Evolutionary conservation across 2,329 filamentous ascomycete genomes (phyloP).

Genomic region (Cladobotryum mycophilum): DNA sequence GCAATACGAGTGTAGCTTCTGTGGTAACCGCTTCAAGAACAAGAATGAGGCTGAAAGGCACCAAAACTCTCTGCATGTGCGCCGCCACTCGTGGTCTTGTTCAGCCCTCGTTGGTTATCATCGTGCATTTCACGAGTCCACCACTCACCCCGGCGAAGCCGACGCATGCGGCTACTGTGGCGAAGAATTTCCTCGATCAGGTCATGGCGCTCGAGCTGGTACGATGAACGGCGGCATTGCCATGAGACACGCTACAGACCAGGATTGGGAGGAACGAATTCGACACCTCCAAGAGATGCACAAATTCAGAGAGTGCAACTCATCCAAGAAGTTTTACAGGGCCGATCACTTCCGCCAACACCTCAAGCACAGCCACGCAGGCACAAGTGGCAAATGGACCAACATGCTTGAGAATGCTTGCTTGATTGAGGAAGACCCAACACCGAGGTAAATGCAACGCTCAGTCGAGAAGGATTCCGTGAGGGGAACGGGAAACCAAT

Average conservation of each 20-base stretch:
- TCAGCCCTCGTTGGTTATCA: conserved; percentile 73
- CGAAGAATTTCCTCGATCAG: conserved; percentile 67
- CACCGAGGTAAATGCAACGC: conserved; percentile 21
- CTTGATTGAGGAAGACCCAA: conserved; percentile 75
- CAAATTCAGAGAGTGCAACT: conserved; percentile 97
- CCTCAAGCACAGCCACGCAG: conserved; percentile 93
- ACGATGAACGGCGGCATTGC: conserved; percentile 29
- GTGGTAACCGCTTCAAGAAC: conserved; percentile 95
- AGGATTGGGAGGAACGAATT: conserved; percentile 82
- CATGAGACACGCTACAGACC: conserved; percentile 55
- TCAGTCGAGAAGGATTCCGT: neutral
- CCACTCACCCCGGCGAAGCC: conserved; percentile 55
- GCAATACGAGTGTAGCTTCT: conserved; percentile 90
- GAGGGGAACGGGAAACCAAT: too few relatives aligned
- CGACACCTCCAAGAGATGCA: conserved; percentile 85
- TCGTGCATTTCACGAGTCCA: conserved; percentile 81
- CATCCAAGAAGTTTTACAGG: conserved; percentile 95
- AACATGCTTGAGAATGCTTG: conserved; percentile 96
- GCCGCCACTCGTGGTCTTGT: conserved; percentile 94
- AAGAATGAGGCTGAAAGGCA: conserved; percentile 97
- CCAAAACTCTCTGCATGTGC: conserved; percentile 88
- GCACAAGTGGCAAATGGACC: conserved; percentile 96
- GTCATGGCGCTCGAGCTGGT: conserved; percentile 31
- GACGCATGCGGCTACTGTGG: conserved; percentile 96
- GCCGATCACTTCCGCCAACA: conserved; percentile 98